These are phyloP conservation scores for Petunia hybrid DNA, from an alignment of 305 asterid species.

Conservation along the genomic window DNA sequence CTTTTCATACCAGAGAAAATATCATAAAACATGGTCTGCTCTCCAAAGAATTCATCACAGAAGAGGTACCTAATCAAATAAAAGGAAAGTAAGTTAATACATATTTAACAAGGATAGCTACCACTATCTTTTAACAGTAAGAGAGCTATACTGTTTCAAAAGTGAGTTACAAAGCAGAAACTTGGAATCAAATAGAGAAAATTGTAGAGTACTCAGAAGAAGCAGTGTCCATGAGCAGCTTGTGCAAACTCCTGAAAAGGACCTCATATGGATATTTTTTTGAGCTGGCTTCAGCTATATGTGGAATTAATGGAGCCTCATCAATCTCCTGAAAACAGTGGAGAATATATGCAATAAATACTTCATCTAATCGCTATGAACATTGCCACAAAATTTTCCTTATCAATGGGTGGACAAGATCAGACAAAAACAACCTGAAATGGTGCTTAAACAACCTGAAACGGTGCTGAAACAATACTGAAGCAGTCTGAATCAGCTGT, in stretches of 20 bases:
- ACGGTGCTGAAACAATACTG: too few relatives aligned
- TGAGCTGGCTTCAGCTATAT: constrained; percentile 97
- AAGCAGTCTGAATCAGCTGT: too few relatives aligned
- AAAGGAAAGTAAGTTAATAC: constrained; percentile 30
- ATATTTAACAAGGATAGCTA: constrained; percentile 35
- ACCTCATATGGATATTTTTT: constrained; percentile 95
- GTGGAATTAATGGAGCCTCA: constrained; percentile 96
- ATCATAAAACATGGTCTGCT: constrained; percentile 84
- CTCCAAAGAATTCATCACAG: constrained; percentile 94
- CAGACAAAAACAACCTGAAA: background rate
- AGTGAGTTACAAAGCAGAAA: background rate
- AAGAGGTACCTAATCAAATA: constrained; percentile 79
- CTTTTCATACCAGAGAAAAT: constrained; percentile 79
- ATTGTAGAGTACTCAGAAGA: constrained; percentile 77
- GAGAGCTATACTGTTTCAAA: constrained; percentile 22
- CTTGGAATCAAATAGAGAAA: constrained; percentile 30
- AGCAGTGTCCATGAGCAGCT: constrained; percentile 98
- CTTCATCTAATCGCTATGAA: constrained; percentile 22
- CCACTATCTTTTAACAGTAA: background rate
- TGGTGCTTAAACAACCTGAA: too few relatives aligned
- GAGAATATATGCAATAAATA: constrained; percentile 8
- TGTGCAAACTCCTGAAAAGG: constrained; percentile 98
- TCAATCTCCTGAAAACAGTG: constrained; percentile 78
- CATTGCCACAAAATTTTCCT: background rate
- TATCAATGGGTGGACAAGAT: background rate